phyloP scores from a whole-genome alignment of 2,329 filamentous ascomycete genomes.

The Dryadomyces sulphureus region DNA sequence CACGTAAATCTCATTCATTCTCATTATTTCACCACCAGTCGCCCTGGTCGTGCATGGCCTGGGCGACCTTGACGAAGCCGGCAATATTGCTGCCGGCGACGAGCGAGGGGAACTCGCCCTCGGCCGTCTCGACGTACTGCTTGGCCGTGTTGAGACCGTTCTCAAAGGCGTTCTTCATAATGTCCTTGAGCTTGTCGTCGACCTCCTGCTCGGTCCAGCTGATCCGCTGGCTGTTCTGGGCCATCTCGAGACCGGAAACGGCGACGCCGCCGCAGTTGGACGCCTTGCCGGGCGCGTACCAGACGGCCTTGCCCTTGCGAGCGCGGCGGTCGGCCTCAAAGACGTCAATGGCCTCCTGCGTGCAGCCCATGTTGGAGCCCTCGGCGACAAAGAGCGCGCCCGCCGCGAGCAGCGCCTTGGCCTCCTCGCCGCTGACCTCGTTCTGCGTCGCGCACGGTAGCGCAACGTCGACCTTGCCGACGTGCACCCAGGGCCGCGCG shows the following conservation, averaged over 20 bases:
- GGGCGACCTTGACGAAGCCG: slow-evolving; percentile 89
- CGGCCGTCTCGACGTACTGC: slow-evolving; percentile 65
- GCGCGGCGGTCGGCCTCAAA: slow-evolving; percentile 69
- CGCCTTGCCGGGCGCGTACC: slow-evolving; percentile 96
- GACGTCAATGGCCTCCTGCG: slow-evolving; percentile 81
- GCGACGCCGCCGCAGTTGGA: slow-evolving; percentile 96
- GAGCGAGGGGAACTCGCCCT: slow-evolving; percentile 76
- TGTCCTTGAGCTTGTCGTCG: slow-evolving; percentile 74
- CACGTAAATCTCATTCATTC: not conserved
- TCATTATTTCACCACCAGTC: slow-evolving; percentile 56
- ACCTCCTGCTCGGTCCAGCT: slow-evolving; percentile 83
- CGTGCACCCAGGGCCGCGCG: slow-evolving; percentile 81
- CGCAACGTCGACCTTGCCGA: slow-evolving; percentile 77
- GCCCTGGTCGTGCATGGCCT: slow-evolving; percentile 90
- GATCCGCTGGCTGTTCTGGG: slow-evolving; percentile 84
- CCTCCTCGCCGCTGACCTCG: slow-evolving; percentile 88
- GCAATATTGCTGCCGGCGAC: slow-evolving; percentile 95
- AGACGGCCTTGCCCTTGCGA: slow-evolving; percentile 56
- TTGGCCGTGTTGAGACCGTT: slow-evolving; percentile 80
- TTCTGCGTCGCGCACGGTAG: slow-evolving; percentile 95
- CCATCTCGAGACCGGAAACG: slow-evolving; percentile 96
- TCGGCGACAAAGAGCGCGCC: slow-evolving; percentile 83
- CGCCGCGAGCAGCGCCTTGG: slow-evolving; percentile 59
- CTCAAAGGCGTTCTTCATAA: slow-evolving; percentile 91
- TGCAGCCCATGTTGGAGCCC: slow-evolving; percentile 98